Conservation (phyloP, 2,329 filamentous ascomycete species). For the Didymella keratinophila region DNA sequence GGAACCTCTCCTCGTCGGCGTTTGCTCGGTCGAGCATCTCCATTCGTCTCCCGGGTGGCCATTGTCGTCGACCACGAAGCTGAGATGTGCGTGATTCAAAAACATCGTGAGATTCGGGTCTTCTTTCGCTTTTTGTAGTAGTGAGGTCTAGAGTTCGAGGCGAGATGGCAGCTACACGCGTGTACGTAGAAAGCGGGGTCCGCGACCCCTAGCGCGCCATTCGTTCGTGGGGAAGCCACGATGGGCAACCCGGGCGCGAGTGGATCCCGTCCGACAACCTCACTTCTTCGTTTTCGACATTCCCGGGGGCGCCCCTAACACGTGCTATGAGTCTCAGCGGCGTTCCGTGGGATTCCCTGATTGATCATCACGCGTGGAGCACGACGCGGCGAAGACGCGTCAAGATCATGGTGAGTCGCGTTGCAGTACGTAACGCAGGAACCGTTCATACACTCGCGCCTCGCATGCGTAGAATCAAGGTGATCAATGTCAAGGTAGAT, state of each 20-base stretch:
- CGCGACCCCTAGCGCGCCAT: neutral
- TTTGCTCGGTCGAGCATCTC: neutral
- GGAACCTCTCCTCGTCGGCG: conserved; percentile 19
- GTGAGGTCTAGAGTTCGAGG: neutral
- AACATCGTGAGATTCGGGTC: neutral
- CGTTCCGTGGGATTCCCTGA: rapidly evolving
- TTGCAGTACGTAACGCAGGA: too few relatives aligned
- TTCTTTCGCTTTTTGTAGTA: conserved; percentile 3
- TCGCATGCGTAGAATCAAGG: too few relatives aligned
- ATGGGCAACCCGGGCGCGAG: neutral
- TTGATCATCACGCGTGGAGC: neutral
- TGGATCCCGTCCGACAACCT: conserved; percentile 1
- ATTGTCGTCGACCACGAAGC: neutral
- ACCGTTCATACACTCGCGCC: too few relatives aligned
- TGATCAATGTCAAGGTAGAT: too few relatives aligned
- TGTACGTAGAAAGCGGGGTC: conserved; percentile 11
- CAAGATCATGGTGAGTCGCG: too few relatives aligned
- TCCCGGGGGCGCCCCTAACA: neutral
- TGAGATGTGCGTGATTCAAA: neutral
- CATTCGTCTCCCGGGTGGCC: neutral
- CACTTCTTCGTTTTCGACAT: neutral
- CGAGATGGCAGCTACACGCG: conserved; percentile 7
- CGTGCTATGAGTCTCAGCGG: neutral
- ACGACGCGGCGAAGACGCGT: too few relatives aligned
- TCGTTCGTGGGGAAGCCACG: neutral